Conservation (phyloP, 2,329 filamentous ascomycete genomes). For the Hymenoscyphus fructigenus region DNA sequence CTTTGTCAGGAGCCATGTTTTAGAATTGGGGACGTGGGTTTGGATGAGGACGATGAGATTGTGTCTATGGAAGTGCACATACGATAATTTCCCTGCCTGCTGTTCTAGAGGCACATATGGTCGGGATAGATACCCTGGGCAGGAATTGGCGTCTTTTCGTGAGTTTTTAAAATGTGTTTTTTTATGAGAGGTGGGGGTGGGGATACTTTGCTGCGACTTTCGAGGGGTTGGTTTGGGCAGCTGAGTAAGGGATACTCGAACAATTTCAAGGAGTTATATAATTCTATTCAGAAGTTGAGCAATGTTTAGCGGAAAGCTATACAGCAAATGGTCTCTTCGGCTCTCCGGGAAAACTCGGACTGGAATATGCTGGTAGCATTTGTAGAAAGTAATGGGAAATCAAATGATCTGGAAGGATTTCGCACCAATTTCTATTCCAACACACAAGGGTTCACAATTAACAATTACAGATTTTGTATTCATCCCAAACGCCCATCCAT, state of each 20-base stretch:
- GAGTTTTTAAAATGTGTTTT: not conserved
- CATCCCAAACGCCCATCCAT: slow-evolving; percentile 8
- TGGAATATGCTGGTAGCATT: not conserved
- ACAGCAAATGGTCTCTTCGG: not conserved
- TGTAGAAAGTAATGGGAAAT: not conserved
- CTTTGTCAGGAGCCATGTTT: not conserved
- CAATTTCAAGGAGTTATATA: not conserved
- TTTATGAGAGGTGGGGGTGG: not conserved
- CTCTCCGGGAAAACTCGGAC: not conserved
- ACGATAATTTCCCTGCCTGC: slow-evolving; percentile 21
- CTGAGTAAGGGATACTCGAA: not conserved
- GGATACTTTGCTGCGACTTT: not conserved
- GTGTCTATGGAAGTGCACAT: slow-evolving; percentile 59
- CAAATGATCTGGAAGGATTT: not conserved
- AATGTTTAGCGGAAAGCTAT: not conserved
- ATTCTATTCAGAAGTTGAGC: no score
- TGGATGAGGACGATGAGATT: slow-evolving; percentile 57
- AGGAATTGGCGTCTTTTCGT: not conserved
- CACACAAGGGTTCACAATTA: not conserved
- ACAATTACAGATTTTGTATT: slow-evolving; percentile 6
- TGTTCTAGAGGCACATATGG: slow-evolving; percentile 13
- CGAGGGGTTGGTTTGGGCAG: not conserved
- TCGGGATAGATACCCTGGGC: slow-evolving; percentile 23
- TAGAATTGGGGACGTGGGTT: slow-evolving; percentile 62
- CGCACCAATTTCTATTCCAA: not conserved